Evolutionary conservation across 495 filamentous ascomycete genomes (phyloP), one percentile per base, ranked within the genome.

Genomic region (Annulohypoxylon nitens): DNA sequence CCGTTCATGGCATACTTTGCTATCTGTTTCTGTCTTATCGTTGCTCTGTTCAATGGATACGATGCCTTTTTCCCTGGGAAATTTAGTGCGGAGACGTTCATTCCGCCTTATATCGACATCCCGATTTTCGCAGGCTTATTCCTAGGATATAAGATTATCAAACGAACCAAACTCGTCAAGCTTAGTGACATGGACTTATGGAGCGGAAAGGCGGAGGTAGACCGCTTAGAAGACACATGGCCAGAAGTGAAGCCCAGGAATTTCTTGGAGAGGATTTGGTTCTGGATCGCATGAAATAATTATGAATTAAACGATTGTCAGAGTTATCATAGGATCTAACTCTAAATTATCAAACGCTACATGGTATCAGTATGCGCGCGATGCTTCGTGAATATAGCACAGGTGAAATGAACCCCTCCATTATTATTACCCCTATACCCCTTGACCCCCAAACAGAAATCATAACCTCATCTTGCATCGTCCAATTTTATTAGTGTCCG

Each of bases 1-100:
- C 90, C 90, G 7, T 91, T 85, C 71, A 81, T 86, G 18, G 89
- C 89, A 0, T 93, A 85, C 81, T 81, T 86, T 45, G 84, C 87
- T 6, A 80, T 92, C 3, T 66, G 76, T 82, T 90, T 88, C 74
- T 90, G 89, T 66, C 80, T 81, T 34, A 61, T 86, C 18, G 84
- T 88, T 36, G 82, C 86, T 57, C 30, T 88, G 45, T 87, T 86
- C 70, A 88, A 89, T 60, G 86, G 88, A 0, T 86, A 88, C 69
- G 75, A 84, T 33, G 83, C 85, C 26, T 88, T 86, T 69, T 84
- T 86, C 53, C 77, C 78, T 12, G 78, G 78, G n/a, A 76, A 82
- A 60, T 85, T 86, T 78, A 77, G 80, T 74, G 71, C 81, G 39
- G 78, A 78, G 37, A 82, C 85, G 53, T 86, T 90, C 71, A 74